These are phyloP conservation scores for Citrullus amarus DNA, from an alignment of 306 rosid genomes.

Conservation along the genomic window DNA sequence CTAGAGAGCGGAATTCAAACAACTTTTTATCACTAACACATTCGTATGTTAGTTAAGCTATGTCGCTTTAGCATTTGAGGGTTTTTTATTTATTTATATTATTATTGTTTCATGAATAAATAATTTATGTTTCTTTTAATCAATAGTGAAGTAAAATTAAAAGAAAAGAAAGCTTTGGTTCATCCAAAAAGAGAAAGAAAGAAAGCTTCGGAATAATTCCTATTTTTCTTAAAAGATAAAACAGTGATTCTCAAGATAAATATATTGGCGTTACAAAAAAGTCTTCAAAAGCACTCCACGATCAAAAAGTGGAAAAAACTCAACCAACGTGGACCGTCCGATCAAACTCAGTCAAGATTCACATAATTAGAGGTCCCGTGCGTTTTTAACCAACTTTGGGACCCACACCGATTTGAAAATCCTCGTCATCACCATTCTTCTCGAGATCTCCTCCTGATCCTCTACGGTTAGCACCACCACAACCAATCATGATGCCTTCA, in stretches of 20 bases:
- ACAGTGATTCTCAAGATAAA: neutral
- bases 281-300: slow-evolving; percentile 8
- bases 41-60: no score
- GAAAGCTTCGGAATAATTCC: neutral
- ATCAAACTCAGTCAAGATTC: neutral
- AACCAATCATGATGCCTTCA: neutral
- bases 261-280: neutral
- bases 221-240: neutral
- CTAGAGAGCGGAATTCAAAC: no score
- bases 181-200: neutral
- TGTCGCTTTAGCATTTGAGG: no score
- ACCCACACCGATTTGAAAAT: neutral
- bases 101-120: neutral
- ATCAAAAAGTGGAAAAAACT: neutral
- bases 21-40: no score
- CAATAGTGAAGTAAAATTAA: neutral
- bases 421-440: neutral
- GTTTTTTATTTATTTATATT: no score
- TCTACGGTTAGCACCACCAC: neutral
- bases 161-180: neutral
- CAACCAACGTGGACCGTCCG: neutral
- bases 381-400: neutral
- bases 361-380: slow-evolving; percentile 1
- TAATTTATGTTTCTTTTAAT: neutral
- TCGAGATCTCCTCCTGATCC: slow-evolving; percentile 4